Conservation (phyloP, 139 green algal genomes). For the Pleodorina starrii region DNA sequence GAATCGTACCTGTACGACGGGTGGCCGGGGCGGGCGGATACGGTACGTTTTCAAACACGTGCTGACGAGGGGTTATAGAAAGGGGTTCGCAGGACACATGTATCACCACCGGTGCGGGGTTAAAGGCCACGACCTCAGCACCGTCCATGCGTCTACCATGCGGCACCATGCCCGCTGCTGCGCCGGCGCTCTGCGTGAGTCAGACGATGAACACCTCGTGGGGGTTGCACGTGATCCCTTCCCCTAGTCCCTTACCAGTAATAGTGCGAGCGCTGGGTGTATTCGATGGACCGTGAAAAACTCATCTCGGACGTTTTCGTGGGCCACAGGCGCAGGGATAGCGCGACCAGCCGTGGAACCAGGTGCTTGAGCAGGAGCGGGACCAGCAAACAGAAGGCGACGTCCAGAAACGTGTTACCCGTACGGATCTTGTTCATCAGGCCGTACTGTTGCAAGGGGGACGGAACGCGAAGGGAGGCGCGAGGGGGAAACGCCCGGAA, state of each 20-base stretch:
- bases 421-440: conserved; percentile 58
- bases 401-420: conserved; percentile 34
- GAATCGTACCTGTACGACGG: background rate
- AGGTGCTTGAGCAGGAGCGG: conserved; percentile 32
- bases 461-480: no score
- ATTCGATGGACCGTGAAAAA: conserved; percentile 18
- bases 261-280: background rate
- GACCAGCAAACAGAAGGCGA: conserved; percentile 34
- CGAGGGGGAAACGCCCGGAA: no score
- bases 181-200: no score
- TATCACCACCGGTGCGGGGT: no score
- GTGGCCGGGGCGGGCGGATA: background rate
- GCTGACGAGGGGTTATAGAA: background rate
- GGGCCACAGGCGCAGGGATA: background rate
- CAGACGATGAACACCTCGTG: background rate
- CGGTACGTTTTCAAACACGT: no score
- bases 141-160: no score
- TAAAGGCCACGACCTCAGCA: no score
- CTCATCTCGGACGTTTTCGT: background rate
- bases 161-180: background rate
- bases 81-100: background rate
- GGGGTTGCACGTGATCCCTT: background rate
- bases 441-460: conserved; percentile 16
- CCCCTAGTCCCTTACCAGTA: conserved; percentile 24
- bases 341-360: background rate